Evolutionary conservation across 805 yeast species (phyloP).

Genomic region (Metschnikowia similis): DNA sequence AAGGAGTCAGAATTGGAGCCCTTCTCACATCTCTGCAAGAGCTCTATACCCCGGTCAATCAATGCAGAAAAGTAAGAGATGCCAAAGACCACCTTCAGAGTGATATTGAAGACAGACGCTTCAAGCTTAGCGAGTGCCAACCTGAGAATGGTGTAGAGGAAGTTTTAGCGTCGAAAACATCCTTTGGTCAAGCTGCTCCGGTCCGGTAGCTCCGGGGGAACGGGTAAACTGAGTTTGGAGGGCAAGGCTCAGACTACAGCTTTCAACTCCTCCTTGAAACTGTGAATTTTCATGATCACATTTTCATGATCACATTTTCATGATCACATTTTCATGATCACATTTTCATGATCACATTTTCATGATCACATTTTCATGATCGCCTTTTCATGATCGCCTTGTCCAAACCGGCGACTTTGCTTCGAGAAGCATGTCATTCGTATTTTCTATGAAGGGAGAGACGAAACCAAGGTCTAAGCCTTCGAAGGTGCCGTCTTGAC

Average conservation of each 20-base stretch:
- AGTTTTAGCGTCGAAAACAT: not conserved
- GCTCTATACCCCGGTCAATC: not conserved
- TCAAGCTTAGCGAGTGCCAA: not conserved
- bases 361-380: too few species aligned
- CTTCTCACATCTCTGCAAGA: not conserved
- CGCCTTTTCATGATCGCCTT: too few species aligned
- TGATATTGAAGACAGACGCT: not conserved
- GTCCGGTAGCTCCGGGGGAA: not conserved
- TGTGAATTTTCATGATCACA: not conserved
- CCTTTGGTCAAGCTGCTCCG: not conserved
- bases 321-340: too few species aligned
- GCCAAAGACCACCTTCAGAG: not conserved
- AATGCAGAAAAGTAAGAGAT: not conserved
- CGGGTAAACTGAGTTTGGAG: not conserved
- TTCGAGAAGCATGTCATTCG: not conserved
- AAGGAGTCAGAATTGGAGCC: not conserved
- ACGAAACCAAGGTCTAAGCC: not conserved
- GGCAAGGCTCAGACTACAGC: not conserved
- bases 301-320: too few species aligned
- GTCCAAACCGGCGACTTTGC: not conserved
- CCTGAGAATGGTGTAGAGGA: not conserved
- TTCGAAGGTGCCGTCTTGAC: not conserved
- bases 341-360: too few species aligned
- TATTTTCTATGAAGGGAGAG: not conserved
- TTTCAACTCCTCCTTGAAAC: not conserved